Conservation (phyloP, 306 rosid genomes). For the Corylus americana region DNA sequence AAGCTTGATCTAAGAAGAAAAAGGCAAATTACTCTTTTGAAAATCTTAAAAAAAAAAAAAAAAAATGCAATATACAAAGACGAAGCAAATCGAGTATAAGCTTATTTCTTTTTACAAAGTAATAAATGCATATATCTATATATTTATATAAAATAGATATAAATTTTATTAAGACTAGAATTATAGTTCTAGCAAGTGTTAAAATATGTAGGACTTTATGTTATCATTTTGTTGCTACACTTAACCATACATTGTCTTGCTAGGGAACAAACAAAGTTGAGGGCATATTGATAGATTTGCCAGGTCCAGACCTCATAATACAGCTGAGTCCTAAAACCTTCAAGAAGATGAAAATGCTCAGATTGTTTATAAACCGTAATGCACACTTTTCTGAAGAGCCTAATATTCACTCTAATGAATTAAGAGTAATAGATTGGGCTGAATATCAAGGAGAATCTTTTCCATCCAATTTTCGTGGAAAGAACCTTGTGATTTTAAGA, state of each 20-base stretch:
- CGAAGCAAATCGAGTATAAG: too few species aligned
- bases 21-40: too few species aligned
- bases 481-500: conserved; percentile 28
- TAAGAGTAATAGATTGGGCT: conserved; percentile 43
- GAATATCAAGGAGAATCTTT: conserved; percentile 27
- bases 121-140: too few species aligned
- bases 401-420: conserved; percentile 29
- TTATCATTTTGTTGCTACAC: too few species aligned
- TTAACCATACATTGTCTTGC: neutral
- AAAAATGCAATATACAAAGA: too few species aligned
- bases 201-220: too few species aligned
- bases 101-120: too few species aligned
- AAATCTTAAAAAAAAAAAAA: too few species aligned
- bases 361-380: conserved; percentile 29
- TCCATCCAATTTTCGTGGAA: conserved; percentile 34
- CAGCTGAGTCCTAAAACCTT: conserved; percentile 26
- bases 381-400: conserved; percentile 21
- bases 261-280: conserved; percentile 26
- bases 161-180: too few species aligned
- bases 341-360: conserved; percentile 25
- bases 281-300: conserved; percentile 30
- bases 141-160: too few species aligned
- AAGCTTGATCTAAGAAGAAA: too few species aligned
- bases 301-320: neutral
- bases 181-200: too few species aligned